A percentile compares a stretch with the other conserved stretches of the same genome.
phyloP scores from a whole-genome alignment of 1,139 yeast genomes.

The Ogataea hybrid region DNA sequence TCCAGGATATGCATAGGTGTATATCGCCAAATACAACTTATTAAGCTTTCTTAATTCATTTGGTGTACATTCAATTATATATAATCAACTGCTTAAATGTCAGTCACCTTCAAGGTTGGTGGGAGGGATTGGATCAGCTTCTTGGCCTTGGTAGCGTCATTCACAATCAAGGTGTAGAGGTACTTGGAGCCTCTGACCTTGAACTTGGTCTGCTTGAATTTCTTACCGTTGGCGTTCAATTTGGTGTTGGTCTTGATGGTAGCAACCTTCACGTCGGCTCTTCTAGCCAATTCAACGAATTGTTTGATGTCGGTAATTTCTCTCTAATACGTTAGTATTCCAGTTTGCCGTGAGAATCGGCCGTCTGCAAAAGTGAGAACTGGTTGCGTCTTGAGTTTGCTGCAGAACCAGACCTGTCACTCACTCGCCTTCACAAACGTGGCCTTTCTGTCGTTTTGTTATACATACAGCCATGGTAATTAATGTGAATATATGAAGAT shows the following conservation, averaged over 20 bases:
- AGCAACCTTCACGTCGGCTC: slow-evolving; percentile 94
- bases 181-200: slow-evolving; percentile 96
- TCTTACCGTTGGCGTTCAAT: slow-evolving; percentile 80
- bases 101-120: slow-evolving; percentile 66
- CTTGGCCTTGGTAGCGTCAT: slow-evolving; percentile 97
- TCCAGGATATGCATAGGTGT: slow-evolving; percentile 2
- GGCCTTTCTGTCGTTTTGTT: background rate
- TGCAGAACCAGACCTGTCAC: background rate
- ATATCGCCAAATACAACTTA: background rate
- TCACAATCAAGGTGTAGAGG: slow-evolving; percentile 94
- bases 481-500: slow-evolving; percentile 15
- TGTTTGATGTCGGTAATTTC: slow-evolving; percentile 97
- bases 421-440: background rate
- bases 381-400: background rate
- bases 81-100: slow-evolving; percentile 25
- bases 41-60: slow-evolving; percentile 4
- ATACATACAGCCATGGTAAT: slow-evolving; percentile 31
- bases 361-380: background rate
- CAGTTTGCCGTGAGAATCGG: no score
- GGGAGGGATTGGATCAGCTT: slow-evolving; percentile 98
- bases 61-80: slow-evolving; percentile 6
- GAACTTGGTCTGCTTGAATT: slow-evolving; percentile 94
- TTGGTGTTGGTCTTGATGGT: slow-evolving; percentile 90
- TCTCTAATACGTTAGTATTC: slow-evolving; percentile 22
- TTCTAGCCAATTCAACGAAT: slow-evolving; percentile 97